Evolutionary conservation across 2,329 filamentous ascomycete genomes (phyloP), one percentile per base, ranked within the genome.

Genomic region (Fusarium albosuccineum): DNA sequence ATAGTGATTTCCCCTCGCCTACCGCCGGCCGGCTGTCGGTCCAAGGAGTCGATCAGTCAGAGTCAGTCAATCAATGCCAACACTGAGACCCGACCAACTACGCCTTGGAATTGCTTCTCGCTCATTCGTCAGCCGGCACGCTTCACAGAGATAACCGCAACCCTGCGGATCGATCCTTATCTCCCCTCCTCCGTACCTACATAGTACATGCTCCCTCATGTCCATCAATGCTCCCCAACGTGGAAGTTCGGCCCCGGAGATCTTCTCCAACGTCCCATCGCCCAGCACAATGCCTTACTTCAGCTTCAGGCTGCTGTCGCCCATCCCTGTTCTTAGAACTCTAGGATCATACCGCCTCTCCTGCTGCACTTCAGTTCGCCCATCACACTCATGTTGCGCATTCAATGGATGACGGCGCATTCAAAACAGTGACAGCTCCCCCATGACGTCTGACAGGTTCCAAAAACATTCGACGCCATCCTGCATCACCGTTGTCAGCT

Each of bases 401-500:
- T 27, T 14, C 49, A 30, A n/a, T 30, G 40, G 22, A 22, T 22
- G 22, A 22, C 22, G 22, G 26, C 26, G 30, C 27, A 22, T 17
- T 17, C 14, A 26, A 8, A 40, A 9, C 39, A 22, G 11, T 29
- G 17, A 27, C 41, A 14, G 9, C 39, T 14, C 8, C n/a, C 17
- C 13, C 27, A 42, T 51, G 33, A 33, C 44, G 17, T 51, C 48
- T 50, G 45, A 49, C 36, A 51, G 10, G 36, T 62, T 51, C 56
- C 34, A 62, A 46, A 51, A 22, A 14, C 46, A 41, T 68, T 67
- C 64, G 29, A 58, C 55, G 65, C 64, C 66, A 63, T 56, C 41
- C 66, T 66, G 65, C 62, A 68, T 68, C 40, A 14, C 49, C 56
- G 65, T 66, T 68, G 26, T 58, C 41, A 39, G 17, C 44, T 52